phyloP scores from a whole-genome alignment of 2,329 filamentous ascomycete genomes.

The Pseudofabraea citricarpa region DNA sequence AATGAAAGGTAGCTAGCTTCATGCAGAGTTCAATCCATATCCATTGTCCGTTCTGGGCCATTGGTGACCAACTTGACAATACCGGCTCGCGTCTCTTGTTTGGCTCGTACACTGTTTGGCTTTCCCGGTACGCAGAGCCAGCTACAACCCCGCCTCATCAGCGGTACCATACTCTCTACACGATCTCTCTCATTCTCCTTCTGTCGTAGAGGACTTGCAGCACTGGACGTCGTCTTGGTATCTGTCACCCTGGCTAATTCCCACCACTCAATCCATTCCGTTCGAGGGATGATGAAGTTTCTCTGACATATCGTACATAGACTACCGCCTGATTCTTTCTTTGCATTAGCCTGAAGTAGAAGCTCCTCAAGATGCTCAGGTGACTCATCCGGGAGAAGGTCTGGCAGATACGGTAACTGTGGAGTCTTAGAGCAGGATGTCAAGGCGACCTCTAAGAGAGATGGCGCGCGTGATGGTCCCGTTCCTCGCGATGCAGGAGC shows the following conservation, averaged over 20 bases:
- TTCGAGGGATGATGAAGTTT: constrained; percentile 42
- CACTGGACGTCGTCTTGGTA: constrained; percentile 11
- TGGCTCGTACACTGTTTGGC: no score
- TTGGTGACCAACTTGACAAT: no score
- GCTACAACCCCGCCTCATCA: constrained; percentile 30
- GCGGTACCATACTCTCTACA: constrained; percentile 26
- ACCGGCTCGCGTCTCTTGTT: no score
- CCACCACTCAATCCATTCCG: constrained; percentile 62
- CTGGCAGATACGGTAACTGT: constrained; percentile 18
- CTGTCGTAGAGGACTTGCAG: constrained; percentile 15
- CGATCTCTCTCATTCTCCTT: constrained; percentile 25
- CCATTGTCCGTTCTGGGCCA: no score
- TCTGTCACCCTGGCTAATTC: constrained; percentile 28
- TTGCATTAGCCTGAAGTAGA: constrained; percentile 23
- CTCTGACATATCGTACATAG: constrained; percentile 48
- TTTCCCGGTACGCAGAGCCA: constrained; percentile 26
- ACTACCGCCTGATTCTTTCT: constrained; percentile 43
- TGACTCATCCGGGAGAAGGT: constrained; percentile 11
- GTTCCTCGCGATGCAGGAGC: constrained; percentile 14
- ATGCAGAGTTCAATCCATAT: no score
- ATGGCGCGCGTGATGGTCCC: constrained; percentile 20
- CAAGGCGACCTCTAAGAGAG: constrained; percentile 26
- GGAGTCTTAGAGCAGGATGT: constrained; percentile 17
- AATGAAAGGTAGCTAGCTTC: no score
- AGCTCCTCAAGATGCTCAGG: not conserved